Evolutionary conservation across 345 rosid species (phyloP).

Genomic region (Lepidium sativum): DNA sequence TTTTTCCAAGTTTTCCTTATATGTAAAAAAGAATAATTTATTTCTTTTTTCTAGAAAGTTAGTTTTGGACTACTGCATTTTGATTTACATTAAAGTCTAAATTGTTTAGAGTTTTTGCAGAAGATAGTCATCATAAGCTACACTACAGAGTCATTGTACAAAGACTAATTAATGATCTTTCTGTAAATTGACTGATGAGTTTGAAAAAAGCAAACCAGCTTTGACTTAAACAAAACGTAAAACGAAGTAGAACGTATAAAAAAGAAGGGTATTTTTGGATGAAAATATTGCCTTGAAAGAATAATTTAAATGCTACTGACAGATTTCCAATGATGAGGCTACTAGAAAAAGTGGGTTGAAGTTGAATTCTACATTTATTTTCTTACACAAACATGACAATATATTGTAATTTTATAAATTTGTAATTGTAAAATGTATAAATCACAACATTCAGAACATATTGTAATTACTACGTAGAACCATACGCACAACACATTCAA

Average conservation of each 20-base stretch:
- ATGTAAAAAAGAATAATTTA: background rate
- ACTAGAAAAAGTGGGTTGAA: background rate
- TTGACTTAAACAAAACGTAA: constrained; percentile 4
- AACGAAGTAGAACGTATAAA: background rate
- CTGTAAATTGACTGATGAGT: background rate
- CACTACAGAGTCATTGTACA: background rate
- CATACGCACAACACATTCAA: background rate
- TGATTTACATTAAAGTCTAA: background rate
- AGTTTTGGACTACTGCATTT: background rate
- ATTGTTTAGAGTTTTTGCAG: constrained; percentile 2
- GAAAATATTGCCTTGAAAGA: constrained; percentile 13
- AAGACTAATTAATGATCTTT: background rate
- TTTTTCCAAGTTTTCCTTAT: background rate
- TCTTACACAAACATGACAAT: background rate
- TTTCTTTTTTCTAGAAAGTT: background rate
- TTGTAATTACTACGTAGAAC: background rate
- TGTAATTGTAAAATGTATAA: background rate
- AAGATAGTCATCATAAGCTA: constrained; percentile 13
- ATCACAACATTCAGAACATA: too few species aligned
- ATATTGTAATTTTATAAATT: background rate
- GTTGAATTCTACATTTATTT: background rate
- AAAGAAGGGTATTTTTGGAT: background rate
- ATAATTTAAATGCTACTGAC: constrained; percentile 19
- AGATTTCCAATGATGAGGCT: constrained; percentile 20
- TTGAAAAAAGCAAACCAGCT: background rate